Evolutionary conservation across 2,329 filamentous ascomycete species (phyloP).

Genomic region (Cercospora sp.): DNA sequence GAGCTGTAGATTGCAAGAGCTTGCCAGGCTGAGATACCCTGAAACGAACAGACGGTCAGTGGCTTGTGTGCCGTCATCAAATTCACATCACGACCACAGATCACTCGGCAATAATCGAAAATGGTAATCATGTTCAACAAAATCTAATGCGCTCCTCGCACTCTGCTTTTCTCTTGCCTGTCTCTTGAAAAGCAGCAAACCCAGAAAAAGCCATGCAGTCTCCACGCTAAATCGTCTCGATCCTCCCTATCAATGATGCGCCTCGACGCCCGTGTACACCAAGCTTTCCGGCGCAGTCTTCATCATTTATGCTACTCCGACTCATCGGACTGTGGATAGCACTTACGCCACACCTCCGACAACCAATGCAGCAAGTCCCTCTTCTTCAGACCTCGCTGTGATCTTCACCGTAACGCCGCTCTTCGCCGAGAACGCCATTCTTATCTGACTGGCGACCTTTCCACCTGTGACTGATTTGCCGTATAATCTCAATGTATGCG

Average conservation of each 20-base stretch:
- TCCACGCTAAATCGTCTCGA: conserved; percentile 1
- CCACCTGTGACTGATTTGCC: conserved; percentile 93
- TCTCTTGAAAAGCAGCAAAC: conserved; percentile 2
- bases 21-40: neutral
- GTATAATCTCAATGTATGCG: conserved; percentile 91
- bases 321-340: neutral
- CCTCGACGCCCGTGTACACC: conserved; percentile 7
- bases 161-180: conserved; percentile 3
- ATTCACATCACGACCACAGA: neutral
- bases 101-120: neutral
- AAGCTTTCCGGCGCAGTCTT: neutral
- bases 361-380: conserved; percentile 80
- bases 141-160: neutral
- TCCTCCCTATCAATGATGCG: neutral
- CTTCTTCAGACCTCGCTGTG: conserved; percentile 86
- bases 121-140: neutral
- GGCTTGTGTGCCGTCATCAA: neutral
- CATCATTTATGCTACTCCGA: neutral
- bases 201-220: neutral
- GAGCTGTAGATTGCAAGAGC: neutral
- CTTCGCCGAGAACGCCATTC: conserved; percentile 93
- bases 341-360: conserved; percentile 77
- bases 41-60: neutral
- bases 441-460: conserved; percentile 79
- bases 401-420: conserved; percentile 96